Percentiles rank a stretch among this genome's conserved stretches.
Evolutionary conservation across 805 yeast species (phyloP).

Genomic region (Hanseniaspora lachancei): DNA sequence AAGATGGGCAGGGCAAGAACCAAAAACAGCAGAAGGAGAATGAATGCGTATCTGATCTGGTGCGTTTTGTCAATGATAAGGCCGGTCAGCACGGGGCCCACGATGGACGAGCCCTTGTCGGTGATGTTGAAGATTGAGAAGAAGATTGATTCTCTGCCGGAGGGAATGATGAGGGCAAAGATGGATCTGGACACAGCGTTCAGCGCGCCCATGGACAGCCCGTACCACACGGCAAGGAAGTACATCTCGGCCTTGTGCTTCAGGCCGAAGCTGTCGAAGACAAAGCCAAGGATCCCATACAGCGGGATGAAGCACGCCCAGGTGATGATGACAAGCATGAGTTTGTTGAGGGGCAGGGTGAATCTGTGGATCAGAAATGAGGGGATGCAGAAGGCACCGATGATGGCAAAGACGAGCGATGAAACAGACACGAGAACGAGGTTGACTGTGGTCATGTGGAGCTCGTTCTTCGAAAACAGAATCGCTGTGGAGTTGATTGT

Average conservation of each 20-base stretch:
- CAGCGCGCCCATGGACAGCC: constrained; percentile 60
- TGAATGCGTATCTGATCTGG: constrained; percentile 60
- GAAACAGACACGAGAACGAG: constrained; percentile 53
- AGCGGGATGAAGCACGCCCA: constrained; percentile 58
- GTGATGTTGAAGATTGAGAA: constrained; percentile 67
- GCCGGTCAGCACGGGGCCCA: constrained; percentile 67
- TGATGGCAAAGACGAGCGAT: constrained; percentile 53
- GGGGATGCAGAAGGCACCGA: constrained; percentile 52
- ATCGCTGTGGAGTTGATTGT: constrained; percentile 73
- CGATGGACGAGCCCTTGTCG: constrained; percentile 63
- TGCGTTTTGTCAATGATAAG: constrained; percentile 59
- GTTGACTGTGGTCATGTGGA: constrained; percentile 54
- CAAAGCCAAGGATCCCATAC: constrained; percentile 59
- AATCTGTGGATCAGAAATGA: constrained; percentile 28
- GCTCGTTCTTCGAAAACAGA: constrained; percentile 56
- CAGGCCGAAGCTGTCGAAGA: constrained; percentile 41
- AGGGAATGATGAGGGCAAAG: constrained; percentile 56
- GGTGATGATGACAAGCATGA: constrained; percentile 39
- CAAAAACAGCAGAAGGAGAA: constrained; percentile 43
- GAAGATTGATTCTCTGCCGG: constrained; percentile 61
- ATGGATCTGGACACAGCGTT: constrained; percentile 57
- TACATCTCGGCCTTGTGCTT: constrained; percentile 57
- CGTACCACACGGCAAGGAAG: constrained; percentile 59
- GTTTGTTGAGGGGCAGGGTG: constrained; percentile 34
- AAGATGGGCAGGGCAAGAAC: constrained; percentile 47